These are phyloP conservation scores for Triglochin maritima DNA, from an alignment of 106 monocot genomes.

Conservation along the genomic window DNA sequence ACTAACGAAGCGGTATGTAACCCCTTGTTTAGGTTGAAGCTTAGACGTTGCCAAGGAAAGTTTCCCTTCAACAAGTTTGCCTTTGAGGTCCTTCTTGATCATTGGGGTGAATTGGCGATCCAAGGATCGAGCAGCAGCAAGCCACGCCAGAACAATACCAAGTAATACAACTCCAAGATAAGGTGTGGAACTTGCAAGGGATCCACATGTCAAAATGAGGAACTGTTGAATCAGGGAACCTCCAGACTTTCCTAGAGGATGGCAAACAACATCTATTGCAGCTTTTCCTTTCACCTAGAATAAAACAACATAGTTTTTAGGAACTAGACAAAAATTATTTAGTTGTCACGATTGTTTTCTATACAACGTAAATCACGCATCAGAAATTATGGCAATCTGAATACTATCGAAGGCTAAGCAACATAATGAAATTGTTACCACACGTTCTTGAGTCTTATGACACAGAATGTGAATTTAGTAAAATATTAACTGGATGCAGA, in stretches of 20 bases:
- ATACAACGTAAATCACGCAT: not conserved
- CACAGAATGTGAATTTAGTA: too few relatives aligned
- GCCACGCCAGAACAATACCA: constrained; percentile 86
- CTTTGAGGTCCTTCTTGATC: constrained; percentile 73
- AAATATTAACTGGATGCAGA: too few relatives aligned
- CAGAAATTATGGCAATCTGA: too few relatives aligned
- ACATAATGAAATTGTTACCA: too few relatives aligned
- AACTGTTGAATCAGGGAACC: constrained; percentile 95
- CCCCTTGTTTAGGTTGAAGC: too few relatives aligned
- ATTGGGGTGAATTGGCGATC: constrained; percentile 87
- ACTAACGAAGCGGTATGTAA: not conserved
- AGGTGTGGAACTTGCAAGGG: constrained; percentile 88
- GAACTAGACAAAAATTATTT: too few relatives aligned
- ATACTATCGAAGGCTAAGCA: too few relatives aligned
- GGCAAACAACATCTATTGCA: constrained; percentile 97
- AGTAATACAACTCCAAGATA: constrained; percentile 92
- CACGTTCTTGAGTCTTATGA: too few relatives aligned
- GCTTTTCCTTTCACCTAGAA: constrained; percentile 90
- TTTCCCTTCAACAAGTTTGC: constrained; percentile 28
- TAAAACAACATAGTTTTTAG: too few relatives aligned
- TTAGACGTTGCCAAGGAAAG: constrained; percentile 9
- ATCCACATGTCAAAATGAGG: constrained; percentile 92
- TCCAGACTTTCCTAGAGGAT: constrained; percentile 97
- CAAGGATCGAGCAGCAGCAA: constrained; percentile 70
- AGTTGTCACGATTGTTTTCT: too few relatives aligned